phyloP scores from a whole-genome alignment of 257 asterid species.

The Lycium ferocissimum region DNA sequence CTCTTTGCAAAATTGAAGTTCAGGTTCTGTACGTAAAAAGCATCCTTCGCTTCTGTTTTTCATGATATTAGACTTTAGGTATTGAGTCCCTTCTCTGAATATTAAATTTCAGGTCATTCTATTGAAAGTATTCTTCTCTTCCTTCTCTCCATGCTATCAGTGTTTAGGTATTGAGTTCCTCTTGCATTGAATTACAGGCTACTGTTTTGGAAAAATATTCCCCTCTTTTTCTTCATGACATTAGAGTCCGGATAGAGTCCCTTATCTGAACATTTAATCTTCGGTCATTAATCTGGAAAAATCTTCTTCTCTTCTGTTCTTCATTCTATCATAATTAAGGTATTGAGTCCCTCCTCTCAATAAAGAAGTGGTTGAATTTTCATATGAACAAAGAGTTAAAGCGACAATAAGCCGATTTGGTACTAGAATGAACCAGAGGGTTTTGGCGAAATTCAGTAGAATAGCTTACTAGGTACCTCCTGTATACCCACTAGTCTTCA shows the following conservation, averaged over 20 bases:
- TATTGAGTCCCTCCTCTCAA: not conserved
- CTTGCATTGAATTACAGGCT: not conserved
- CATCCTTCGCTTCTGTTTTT: not conserved
- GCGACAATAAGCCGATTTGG: not conserved
- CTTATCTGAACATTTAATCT: not conserved
- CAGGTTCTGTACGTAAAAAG: not conserved
- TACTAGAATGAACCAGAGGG: constrained; percentile 2
- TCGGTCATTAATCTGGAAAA: not conserved
- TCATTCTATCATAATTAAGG: not conserved
- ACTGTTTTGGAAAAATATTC: not conserved
- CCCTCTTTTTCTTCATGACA: not conserved
- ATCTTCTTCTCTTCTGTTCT: not conserved
- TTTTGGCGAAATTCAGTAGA: not conserved
- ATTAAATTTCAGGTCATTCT: not conserved
- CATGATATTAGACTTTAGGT: not conserved
- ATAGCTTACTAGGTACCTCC: not conserved
- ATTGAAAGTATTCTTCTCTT: not conserved
- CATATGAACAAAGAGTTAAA: not conserved
- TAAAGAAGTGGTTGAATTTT: not conserved
- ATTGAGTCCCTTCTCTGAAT: not conserved
- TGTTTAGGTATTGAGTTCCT: constrained; percentile 3
- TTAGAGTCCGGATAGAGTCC: not conserved
- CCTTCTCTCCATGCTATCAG: not conserved
- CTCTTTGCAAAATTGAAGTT: not conserved
- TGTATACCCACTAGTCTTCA: not conserved